These are phyloP conservation scores for Botryotinia convoluta DNA, from an alignment of 2,329 filamentous ascomycete species.

Conservation along the genomic window DNA sequence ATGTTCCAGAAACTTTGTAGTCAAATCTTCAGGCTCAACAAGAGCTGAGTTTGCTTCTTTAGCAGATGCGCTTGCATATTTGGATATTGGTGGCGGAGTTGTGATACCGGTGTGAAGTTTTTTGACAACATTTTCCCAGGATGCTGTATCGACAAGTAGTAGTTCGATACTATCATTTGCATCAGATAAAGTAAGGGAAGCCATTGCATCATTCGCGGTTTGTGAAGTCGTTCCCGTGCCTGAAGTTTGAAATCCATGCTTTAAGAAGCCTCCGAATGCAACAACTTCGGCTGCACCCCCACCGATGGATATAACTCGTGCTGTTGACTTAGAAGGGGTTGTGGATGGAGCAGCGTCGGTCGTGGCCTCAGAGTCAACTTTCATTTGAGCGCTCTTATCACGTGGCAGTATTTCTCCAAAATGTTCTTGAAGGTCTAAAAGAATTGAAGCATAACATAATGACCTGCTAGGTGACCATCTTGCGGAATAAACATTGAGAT, in stretches of 20 bases:
- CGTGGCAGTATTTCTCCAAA: constrained; percentile 16
- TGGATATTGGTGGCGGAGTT: constrained; percentile 49
- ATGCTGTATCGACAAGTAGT: constrained; percentile 75
- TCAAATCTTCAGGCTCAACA: constrained; percentile 42
- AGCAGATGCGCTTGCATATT: constrained; percentile 50
- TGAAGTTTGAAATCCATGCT: constrained; percentile 36
- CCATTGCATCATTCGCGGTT: constrained; percentile 10
- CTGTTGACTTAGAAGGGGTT: constrained; percentile 2
- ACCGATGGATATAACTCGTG: constrained; percentile 34
- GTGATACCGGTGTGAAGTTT: constrained; percentile 58
- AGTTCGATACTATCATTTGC: constrained; percentile 41
- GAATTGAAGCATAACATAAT: constrained; percentile 69
- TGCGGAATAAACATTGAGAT: constrained; percentile 79
- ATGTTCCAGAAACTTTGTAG: constrained; percentile 45
- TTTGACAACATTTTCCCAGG: constrained; percentile 65
- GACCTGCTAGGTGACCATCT: constrained; percentile 88
- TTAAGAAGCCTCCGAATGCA: constrained; percentile 55
- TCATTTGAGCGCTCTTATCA: not conserved
- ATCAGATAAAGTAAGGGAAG: constrained; percentile 23
- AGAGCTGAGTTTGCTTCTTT: constrained; percentile 48
- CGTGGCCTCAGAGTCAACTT: not conserved
- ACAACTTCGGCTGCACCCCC: constrained; percentile 63
- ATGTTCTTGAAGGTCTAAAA: constrained; percentile 22
- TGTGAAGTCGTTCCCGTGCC: not conserved
- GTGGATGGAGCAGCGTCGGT: not conserved